phyloP scores from a whole-genome alignment of 2,329 filamentous ascomycete species.

The Xylaria sp. region DNA sequence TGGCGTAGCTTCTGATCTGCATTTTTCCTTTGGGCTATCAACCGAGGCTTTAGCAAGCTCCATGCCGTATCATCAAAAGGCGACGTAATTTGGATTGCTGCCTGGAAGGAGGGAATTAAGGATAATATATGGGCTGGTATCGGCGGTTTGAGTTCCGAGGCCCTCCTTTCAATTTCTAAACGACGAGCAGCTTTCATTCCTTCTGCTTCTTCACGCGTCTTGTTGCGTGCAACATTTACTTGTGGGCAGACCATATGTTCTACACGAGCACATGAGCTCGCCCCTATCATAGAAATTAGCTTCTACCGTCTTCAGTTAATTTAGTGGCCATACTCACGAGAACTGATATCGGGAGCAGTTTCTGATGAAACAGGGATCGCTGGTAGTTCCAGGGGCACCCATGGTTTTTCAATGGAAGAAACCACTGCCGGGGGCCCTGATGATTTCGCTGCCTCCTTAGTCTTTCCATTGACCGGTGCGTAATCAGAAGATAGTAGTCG shows the following conservation, averaged over 20 bases:
- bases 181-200: conserved; percentile 71
- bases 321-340: conserved; percentile 11
- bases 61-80: conserved; percentile 76
- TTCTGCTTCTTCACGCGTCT: conserved; percentile 70
- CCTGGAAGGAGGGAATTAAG: conserved; percentile 78
- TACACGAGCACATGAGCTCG: not conserved
- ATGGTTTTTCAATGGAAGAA: not conserved
- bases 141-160: conserved; percentile 72
- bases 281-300: conserved; percentile 16
- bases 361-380: not conserved
- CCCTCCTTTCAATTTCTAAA: conserved; percentile 77
- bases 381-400: not conserved
- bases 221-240: conserved; percentile 42
- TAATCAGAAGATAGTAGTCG: conserved; percentile 40
- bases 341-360: not conserved
- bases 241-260: conserved; percentile 22
- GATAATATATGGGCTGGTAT: conserved; percentile 69
- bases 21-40: conserved; percentile 71
- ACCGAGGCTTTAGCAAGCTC: conserved; percentile 72
- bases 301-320: not conserved
- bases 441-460: not conserved
- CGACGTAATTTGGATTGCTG: conserved; percentile 74
- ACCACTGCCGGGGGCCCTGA: conserved; percentile 5
- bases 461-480: not conserved
- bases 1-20: conserved; percentile 68